Evolutionary conservation across 2,329 filamentous ascomycete species (phyloP), one percentile per base, ranked within the genome.

Genomic region (Diaporthe helianthi): DNA sequence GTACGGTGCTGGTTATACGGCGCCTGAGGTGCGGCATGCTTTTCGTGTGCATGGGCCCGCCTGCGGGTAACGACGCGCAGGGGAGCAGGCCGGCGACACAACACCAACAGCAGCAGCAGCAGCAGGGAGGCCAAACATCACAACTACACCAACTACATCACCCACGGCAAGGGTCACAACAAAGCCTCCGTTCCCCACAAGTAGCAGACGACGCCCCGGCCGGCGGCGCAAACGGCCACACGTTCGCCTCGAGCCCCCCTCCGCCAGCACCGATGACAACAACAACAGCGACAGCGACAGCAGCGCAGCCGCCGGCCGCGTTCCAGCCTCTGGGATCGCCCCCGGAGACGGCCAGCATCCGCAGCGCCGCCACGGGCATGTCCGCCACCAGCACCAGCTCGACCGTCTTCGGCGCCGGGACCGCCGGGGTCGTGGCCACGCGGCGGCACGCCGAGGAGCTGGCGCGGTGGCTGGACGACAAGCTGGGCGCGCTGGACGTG

Each of bases 381-480:
- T 76, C 80, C 3, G 64, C 72, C 0, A 73, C 74, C 46, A 73
- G 75, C 8, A 76, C 70, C n/a, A 63, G 73, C 13, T 73, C 58
- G 36, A 79, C 79, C 52, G 73, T 77, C 24, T 73, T 76, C 10
- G 81, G 79, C 58, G 77, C 79, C 19, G 78, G 77, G 4, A 69
- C 83, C 2, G 81, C 82, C 2, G 84, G 82, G 26, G 83, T 87
- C 24, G 81, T 85, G 63, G 80, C 81, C 10, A 83, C 87, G 77
- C 81, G 87, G 69, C 82, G 84, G 68, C 86, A 88, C 68, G 86
- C 87, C 4, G 86, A 88, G 73, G 87, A 90, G 72, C 79, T 90
- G 67, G 86, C 86, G 29, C 79, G 81, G 67, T 88, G 86, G 83
- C 76, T 91, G 72, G 88, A 91, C 72, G 85, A 85, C n/a, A 86